phyloP scores from a whole-genome alignment of 345 rosid genomes.

The Heritiera littoralis region DNA sequence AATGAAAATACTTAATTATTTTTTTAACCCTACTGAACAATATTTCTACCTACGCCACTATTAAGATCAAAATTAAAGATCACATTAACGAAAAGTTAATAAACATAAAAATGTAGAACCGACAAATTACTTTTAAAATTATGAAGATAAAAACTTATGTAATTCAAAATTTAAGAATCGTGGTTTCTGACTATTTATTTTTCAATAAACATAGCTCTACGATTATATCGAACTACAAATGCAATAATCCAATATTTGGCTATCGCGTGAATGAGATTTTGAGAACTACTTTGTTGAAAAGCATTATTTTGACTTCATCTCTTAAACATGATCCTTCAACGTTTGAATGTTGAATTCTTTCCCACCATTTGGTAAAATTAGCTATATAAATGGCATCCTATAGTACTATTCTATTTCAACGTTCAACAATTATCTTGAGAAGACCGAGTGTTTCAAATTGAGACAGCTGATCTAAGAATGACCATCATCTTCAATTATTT shows the following conservation, averaged over 20 bases:
- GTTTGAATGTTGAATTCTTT: background rate
- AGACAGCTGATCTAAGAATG: background rate
- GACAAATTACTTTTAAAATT: no score
- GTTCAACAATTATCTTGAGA: background rate
- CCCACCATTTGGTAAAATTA: background rate
- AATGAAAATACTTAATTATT: no score
- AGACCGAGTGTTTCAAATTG: background rate
- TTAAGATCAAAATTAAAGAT: no score
- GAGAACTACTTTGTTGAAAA: no score
- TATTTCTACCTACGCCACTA: no score
- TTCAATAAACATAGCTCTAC: background rate
- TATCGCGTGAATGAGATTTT: background rate
- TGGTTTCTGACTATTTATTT: no score
- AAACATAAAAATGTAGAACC: no score
- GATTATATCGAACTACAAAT: background rate
- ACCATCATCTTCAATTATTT: background rate
- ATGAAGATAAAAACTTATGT: no score
- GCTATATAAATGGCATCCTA: background rate
- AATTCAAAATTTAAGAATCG: no score
- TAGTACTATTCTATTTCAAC: background rate
- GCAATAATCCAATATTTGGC: background rate
- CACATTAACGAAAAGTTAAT: no score
- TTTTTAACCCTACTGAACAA: background rate
- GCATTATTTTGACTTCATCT: background rate
- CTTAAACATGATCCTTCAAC: background rate